Evolutionary conservation across 176 grass and related monocot genomes (phyloP).

Genomic region (Raddia distichophylla): DNA sequence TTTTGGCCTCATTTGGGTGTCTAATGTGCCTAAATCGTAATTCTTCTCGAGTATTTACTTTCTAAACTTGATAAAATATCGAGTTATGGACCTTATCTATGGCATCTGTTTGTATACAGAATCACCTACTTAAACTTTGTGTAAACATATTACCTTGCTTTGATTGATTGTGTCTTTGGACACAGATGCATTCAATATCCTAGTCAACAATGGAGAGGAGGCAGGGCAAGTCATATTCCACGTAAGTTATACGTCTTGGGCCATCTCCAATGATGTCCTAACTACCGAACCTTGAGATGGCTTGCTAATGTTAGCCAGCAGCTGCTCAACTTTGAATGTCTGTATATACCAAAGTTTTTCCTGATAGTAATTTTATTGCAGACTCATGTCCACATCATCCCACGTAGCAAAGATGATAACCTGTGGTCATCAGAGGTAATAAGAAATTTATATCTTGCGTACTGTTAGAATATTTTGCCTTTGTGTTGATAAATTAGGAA

Average conservation of each 20-base stretch:
- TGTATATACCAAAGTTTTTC: slow-evolving; percentile 1
- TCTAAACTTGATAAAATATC: background rate
- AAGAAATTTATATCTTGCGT: background rate
- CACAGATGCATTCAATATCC: slow-evolving; percentile 86
- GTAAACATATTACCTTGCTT: background rate
- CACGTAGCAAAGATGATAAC: slow-evolving; percentile 66
- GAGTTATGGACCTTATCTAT: background rate
- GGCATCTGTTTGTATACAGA: background rate
- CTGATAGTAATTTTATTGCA: slow-evolving; percentile 45
- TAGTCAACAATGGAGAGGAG: slow-evolving; percentile 77
- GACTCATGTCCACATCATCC: slow-evolving; percentile 94
- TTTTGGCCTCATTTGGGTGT: background rate
- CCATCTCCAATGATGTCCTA: background rate
- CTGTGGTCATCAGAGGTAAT: slow-evolving; percentile 82
- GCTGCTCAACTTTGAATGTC: background rate
- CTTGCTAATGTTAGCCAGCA: background rate
- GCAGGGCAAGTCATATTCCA: slow-evolving; percentile 88
- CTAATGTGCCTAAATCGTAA: background rate
- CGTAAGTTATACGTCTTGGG: slow-evolving; percentile 46
- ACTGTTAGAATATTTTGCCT: background rate
- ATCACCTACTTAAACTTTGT: slow-evolving; percentile 20
- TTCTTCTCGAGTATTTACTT: background rate
- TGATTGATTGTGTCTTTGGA: slow-evolving; percentile 15
- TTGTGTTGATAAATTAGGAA: background rate
- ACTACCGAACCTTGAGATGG: background rate